Evolutionary conservation across 306 rosid genomes (phyloP).

Genomic region (Vigna reflexopilosa): DNA sequence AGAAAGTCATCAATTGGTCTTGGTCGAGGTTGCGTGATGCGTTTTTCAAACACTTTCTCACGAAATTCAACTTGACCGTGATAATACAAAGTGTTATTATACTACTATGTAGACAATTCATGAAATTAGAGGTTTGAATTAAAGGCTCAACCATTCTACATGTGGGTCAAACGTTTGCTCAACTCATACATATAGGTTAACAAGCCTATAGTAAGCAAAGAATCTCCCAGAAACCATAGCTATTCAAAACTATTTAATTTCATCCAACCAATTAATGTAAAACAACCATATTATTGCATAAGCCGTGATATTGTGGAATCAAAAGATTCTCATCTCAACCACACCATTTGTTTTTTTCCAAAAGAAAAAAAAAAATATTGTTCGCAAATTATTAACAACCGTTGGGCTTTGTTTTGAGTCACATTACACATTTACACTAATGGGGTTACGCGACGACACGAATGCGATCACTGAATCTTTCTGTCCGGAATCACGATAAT

Average conservation of each 20-base stretch:
- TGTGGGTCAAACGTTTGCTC: conserved; percentile 41
- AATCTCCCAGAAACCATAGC: conserved; percentile 46
- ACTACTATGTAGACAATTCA: too few species aligned
- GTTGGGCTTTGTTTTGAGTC: neutral
- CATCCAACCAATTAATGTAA: conserved; percentile 23
- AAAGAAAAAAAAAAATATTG: neutral
- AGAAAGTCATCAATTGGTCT: neutral
- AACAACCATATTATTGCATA: neutral
- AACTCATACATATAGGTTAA: conserved; percentile 1
- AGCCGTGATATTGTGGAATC: conserved; percentile 51
- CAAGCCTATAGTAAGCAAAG: conserved; percentile 4
- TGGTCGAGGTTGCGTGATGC: neutral
- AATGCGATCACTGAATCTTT: conserved; percentile 53
- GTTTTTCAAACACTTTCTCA: neutral
- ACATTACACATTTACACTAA: conserved; percentile 15
- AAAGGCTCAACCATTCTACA: neutral
- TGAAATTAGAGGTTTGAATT: too few species aligned
- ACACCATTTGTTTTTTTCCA: neutral
- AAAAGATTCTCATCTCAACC: conserved; percentile 55
- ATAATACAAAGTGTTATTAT: too few species aligned
- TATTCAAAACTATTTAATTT: conserved; percentile 12
- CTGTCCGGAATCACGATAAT: conserved; percentile 58
- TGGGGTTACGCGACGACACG: conserved; percentile 76
- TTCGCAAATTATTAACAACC: neutral
- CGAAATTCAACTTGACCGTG: neutral